Base-by-base conservation (phyloP, 148 eudicot genomes). In the Simmondsia chinensis region DNA sequence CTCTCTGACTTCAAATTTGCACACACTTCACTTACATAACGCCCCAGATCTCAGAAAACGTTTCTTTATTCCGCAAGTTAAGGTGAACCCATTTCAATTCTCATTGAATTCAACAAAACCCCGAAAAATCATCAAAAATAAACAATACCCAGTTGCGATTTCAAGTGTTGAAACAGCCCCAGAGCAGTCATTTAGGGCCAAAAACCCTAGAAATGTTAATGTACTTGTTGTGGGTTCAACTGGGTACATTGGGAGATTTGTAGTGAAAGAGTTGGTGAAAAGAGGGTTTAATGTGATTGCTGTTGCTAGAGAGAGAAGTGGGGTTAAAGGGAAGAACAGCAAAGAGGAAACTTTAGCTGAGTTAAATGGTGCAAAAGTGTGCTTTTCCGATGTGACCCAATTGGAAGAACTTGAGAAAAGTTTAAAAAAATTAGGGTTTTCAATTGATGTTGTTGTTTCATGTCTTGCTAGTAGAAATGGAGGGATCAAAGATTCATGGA, bases 211-310 rank as follows among this genome's bases (percentile, higher is more conserved):
- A 63, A 84, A 89, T 40, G 61, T 89, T 25, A 84, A 81, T 67
- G 87, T 84, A 49, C 48, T 89, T 34, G 83, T 89, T 41, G 95
- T 76, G 57, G 97, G 97, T 20, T 80, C 97, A 62, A 89, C 95
- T 51, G 97, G 97, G 59, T 89, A 89, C 33, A 89, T 89, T 59
- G 95, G 95, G 1, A 89, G 76, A 31, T 84, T 77, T 72, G 97
- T 84, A 6, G 95, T 78, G 21, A 73, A 65, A 51, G 97, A 89
- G 60, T 41, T 84, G 39, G 70, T 80, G 16, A 71, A 55, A 0
- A 78, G 95, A 64, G 93, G 97, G 59, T 88, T 72, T 58, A 83
- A 84, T 75, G 97, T 88, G 9, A 88, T 88, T 9, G 83, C 91
- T 23, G 64, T 80, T 75, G 82, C 84, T 7, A 78, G 97, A 43